Conservation (phyloP, 78 protist species). For the Dictyostelium discoideum region dicty_2.7 NC_007090.3:28001-28500, state of each 20-base stretch:
- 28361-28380: not conserved
- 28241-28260: not conserved
- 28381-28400: constrained; percentile 22
- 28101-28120: constrained; percentile 38
- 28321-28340: not conserved
- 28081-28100: constrained; percentile 20
- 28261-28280: constrained; percentile 5
- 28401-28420: constrained; percentile 13
- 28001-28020: not conserved
- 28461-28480: constrained; percentile 1
- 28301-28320: not conserved
- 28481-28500: not conserved
- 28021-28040: constrained; percentile 11
- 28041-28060: constrained; percentile 59
- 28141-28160: not conserved
- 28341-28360: not conserved
- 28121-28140: constrained; percentile 31
- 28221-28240: not conserved
- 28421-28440: constrained; percentile 3
- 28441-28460: constrained; percentile 25
- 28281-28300: constrained; percentile 33
- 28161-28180: constrained; percentile 13
- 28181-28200: constrained; percentile 24
- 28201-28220: constrained; percentile 8
- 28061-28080: constrained; percentile 43